Percentiles rank a stretch among this genome's conserved stretches.
Conservation (phyloP, 495 filamentous ascomycete genomes). For the Xylaria bambusicola region DNA sequence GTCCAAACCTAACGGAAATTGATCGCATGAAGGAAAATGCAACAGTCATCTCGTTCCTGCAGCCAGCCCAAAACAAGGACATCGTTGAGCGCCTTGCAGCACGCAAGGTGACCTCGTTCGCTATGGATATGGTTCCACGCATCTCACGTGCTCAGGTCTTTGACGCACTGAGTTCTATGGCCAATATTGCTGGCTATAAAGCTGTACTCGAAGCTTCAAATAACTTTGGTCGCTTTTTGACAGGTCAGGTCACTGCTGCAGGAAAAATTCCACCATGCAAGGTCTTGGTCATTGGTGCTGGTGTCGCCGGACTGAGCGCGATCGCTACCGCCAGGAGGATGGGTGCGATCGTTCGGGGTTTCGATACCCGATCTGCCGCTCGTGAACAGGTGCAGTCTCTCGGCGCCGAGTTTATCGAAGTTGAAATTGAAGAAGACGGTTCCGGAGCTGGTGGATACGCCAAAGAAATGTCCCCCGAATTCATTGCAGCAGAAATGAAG, state of each 20-base stretch:
- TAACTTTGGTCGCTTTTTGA: conserved; percentile 78
- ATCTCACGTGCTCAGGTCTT: conserved; percentile 82
- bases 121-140: conserved; percentile 83
- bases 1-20: conserved; percentile 65
- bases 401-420: conserved; percentile 81
- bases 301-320: conserved; percentile 78
- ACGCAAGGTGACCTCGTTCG: conserved; percentile 67
- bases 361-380: conserved; percentile 76
- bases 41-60: conserved; percentile 74
- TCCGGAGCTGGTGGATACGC: conserved; percentile 80
- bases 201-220: conserved; percentile 81
- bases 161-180: conserved; percentile 82
- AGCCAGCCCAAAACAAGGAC: conserved; percentile 69
- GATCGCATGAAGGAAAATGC: conserved; percentile 60
- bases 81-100: conserved; percentile 67
- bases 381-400: conserved; percentile 84
- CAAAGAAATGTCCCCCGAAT: conserved; percentile 87
- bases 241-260: conserved; percentile 80
- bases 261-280: conserved; percentile 82
- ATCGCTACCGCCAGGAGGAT: conserved; percentile 77
- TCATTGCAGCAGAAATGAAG: conserved; percentile 86
- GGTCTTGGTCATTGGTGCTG: conserved; percentile 79
- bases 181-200: conserved; percentile 86
- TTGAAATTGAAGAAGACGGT: conserved; percentile 80
- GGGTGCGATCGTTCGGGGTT: conserved; percentile 82